phyloP scores from a whole-genome alignment of 352 stramenopile species.

The Hyaloperonospora brassicae region DNA sequence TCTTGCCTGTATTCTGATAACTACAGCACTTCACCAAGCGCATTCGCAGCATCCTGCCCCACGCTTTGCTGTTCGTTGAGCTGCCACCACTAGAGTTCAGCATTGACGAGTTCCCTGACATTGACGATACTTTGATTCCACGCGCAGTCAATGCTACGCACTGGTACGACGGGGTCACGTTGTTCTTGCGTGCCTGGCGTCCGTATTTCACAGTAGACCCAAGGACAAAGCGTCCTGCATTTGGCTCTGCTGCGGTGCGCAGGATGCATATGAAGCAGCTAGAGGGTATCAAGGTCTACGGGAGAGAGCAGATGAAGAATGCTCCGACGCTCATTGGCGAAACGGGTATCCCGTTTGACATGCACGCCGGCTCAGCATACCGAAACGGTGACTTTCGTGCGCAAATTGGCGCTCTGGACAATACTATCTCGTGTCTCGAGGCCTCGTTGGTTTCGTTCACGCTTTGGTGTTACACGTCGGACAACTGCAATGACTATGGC shows the following conservation, averaged over 20 bases:
- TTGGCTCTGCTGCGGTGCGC: conserved; percentile 51
- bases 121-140: conserved; percentile 43
- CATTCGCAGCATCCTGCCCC: conserved; percentile 52
- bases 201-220: conserved; percentile 74
- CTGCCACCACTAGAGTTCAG: conserved; percentile 71
- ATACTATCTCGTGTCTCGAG: conserved; percentile 60
- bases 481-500: conserved; percentile 69
- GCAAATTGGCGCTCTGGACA: conserved; percentile 51
- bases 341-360: conserved; percentile 64
- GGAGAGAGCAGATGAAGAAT: conserved; percentile 38
- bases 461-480: conserved; percentile 85
- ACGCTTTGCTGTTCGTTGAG: conserved; percentile 73
- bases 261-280: conserved; percentile 55
- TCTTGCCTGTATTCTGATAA: conserved; percentile 1
- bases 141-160: conserved; percentile 82
- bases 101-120: conserved; percentile 54
- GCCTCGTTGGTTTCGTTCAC: conserved; percentile 71
- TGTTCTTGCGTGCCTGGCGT: conserved; percentile 68
- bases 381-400: conserved; percentile 35
- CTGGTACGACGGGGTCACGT: conserved; percentile 87
- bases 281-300: conserved; percentile 44
- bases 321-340: conserved; percentile 62
- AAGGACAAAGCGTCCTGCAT: conserved; percentile 49
- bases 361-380: conserved; percentile 40
- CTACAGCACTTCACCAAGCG: conserved; percentile 40